Base-by-base conservation (phyloP, 2,329 filamentous ascomycete genomes). In the Diaporthe sp. region DNA sequence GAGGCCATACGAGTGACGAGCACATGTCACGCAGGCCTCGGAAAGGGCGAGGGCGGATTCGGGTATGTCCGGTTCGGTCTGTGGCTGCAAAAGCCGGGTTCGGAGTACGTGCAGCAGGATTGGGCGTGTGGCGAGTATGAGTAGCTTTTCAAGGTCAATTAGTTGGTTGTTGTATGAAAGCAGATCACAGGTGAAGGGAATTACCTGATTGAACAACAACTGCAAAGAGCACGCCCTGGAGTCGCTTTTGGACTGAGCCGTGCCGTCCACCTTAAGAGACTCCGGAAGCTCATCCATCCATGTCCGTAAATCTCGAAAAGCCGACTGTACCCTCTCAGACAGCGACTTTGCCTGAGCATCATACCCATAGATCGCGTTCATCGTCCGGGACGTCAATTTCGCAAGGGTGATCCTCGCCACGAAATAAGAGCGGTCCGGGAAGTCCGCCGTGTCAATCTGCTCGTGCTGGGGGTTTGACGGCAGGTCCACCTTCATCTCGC, bases 221-320 rank as follows among this genome's bases (percentile, higher is more conserved):
- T 65, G 60, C 39, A 65, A 46, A 15, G 60, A 65, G 39, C 39
- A 65, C n/a, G 60, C 39, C 22, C 60, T 19, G 2, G 60, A 42
- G 1, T 65, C 60, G 39, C 39, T 25, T 17, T 31, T 44, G 60
- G 60, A 65, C 17, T 6, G 60, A 31, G 25, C 19, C 6, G 60
- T 15, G 9, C 3, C 5, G 28, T 65, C 61, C 3, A 65, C 25
- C 42, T 65, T 65, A 28, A 65, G 42, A 13, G 61, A 65, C 1
- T 65, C 61, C 15, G 61, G 61, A 0, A 65, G 42, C 61, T 65
- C 61, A 7, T 67, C 42, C 61, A 67, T 67, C 42, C 42, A 67
- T 9, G 28, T 1, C 42, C 61, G 42, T 17, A 65, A 65, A 22
- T 49, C 61, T 19, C 61, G 8, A 6, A 65, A 49, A 3, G 61